These are phyloP conservation scores for Tetracentron sinense DNA, from an alignment of 164 flowering plant genomes.

Conservation along the genomic window DNA sequence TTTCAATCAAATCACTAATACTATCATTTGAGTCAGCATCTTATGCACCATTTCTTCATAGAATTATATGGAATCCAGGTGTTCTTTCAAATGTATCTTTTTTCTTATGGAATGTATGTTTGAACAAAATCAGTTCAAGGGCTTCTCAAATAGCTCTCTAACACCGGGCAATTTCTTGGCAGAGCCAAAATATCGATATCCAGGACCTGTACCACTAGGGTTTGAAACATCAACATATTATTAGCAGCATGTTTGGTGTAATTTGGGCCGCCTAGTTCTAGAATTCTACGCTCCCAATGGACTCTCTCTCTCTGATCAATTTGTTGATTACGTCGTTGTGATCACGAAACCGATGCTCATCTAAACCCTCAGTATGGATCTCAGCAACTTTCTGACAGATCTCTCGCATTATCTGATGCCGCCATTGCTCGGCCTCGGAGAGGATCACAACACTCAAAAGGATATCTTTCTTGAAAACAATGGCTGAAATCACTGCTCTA, in stretches of 20 bases:
- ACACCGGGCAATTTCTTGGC: slow-evolving; percentile 95
- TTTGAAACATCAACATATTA: slow-evolving; percentile 92
- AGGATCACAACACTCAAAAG: slow-evolving; percentile 97
- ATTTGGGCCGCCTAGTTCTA: slow-evolving; percentile 87
- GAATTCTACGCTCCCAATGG: slow-evolving; percentile 86
- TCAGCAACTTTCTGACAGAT: slow-evolving; percentile 90
- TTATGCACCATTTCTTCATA: too few relatives aligned
- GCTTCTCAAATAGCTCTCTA: slow-evolving; percentile 83
- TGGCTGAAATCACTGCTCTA: too few relatives aligned
- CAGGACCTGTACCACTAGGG: slow-evolving; percentile 90
- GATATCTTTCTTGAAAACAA: too few relatives aligned
- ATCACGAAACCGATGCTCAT: slow-evolving; percentile 85
- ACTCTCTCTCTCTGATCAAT: slow-evolving; percentile 71
- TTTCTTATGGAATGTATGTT: too few relatives aligned
- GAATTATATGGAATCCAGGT: too few relatives aligned
- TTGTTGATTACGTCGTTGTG: slow-evolving; percentile 94
- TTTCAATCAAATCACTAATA: too few relatives aligned
- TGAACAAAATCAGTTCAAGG: slow-evolving; percentile 86
- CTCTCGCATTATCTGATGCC: slow-evolving; percentile 94
- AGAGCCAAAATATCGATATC: slow-evolving; percentile 88
- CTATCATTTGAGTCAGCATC: too few relatives aligned
- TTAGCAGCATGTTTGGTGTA: slow-evolving; percentile 58
- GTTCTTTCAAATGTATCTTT: too few relatives aligned
- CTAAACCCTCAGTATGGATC: slow-evolving; percentile 91
- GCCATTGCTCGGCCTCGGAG: slow-evolving; percentile 88